A percentile compares a stretch with the other conserved stretches of the same genome.
Conservation (phyloP, 495 filamentous ascomycete genomes). For the Xylaria telfairii region DNA sequence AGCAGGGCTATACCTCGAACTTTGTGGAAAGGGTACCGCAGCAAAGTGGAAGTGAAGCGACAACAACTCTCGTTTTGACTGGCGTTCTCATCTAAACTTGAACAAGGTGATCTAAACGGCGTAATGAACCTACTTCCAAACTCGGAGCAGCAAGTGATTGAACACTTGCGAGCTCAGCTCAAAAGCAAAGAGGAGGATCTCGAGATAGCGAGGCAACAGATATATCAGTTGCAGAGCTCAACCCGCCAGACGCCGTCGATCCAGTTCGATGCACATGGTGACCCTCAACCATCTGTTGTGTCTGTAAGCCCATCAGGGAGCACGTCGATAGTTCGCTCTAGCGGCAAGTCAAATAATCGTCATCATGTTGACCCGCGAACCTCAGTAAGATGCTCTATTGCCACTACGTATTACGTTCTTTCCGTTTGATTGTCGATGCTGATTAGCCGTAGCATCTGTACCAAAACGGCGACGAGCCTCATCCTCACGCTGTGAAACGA, state of each 20-base stretch:
- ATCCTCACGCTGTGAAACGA: conserved; percentile 38
- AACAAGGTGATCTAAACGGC: conserved; percentile 18
- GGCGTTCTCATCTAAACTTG: conserved; percentile 2
- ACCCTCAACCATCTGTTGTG: conserved; percentile 40
- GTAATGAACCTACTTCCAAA: conserved; percentile 35
- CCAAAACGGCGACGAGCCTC: conserved; percentile 31
- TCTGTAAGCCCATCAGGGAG: conserved; percentile 36
- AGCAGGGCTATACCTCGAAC: conserved; percentile 21
- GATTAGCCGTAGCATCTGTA: conserved; percentile 32
- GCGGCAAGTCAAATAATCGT: conserved; percentile 33
- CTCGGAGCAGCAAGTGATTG: conserved; percentile 37
- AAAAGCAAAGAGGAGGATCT: conserved; percentile 38
- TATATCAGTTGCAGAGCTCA: conserved; percentile 41
- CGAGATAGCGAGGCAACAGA: conserved; percentile 36
- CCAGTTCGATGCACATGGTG: conserved; percentile 34
- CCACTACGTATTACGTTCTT: background rate
- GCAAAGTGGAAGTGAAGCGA: conserved; percentile 27
- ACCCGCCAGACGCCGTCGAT: conserved; percentile 42
- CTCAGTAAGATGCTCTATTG: conserved; percentile 34
- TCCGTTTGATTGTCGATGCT: conserved; percentile 23
- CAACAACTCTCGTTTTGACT: conserved; percentile 14
- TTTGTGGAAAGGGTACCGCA: conserved; percentile 12
- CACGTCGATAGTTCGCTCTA: conserved; percentile 44
- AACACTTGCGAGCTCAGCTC: conserved; percentile 37
- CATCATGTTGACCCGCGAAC: conserved; percentile 32